phyloP scores from a whole-genome alignment of 352 stramenopile genomes.

The Thraustochytrium striatum region DNA sequence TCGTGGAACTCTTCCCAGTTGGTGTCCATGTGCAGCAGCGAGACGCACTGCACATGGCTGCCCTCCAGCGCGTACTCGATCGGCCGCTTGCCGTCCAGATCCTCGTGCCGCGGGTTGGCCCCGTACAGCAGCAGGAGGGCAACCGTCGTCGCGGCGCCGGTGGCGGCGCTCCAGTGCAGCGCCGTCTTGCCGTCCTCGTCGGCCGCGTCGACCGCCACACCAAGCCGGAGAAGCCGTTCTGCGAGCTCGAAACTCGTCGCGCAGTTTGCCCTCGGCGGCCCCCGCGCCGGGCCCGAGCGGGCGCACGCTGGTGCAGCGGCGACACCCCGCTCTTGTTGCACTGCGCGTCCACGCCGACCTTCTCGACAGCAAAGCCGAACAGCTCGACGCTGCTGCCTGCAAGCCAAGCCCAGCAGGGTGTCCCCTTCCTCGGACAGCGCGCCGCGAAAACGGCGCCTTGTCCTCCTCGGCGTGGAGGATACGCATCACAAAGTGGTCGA shows the following conservation, averaged over 20 bases:
- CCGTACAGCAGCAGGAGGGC: conserved; percentile 29
- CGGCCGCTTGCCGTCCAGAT: not conserved
- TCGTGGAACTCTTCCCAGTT: conserved; percentile 51
- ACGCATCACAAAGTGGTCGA: conserved; percentile 44
- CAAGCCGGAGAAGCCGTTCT: conserved; percentile 12
- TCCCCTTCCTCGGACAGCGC: not conserved
- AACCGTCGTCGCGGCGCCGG: conserved; percentile 19
- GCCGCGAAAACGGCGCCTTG: not conserved
- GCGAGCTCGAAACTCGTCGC: not conserved
- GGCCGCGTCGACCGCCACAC: not conserved
- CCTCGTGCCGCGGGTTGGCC: not conserved
- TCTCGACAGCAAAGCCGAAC: not conserved
- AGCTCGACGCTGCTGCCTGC: not conserved
- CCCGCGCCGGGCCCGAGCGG: not conserved
- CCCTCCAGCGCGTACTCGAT: not conserved
- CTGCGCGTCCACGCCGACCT: not conserved
- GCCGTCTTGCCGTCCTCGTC: not conserved
- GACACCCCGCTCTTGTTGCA: not conserved
- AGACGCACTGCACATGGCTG: not conserved
- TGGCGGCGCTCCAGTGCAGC: conserved; percentile 3
- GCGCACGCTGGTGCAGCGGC: not conserved
- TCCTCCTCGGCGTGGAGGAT: not conserved
- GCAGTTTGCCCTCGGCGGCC: not conserved
- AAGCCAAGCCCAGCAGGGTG: not conserved
- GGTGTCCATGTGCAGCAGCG: conserved; percentile 17